phyloP scores from a whole-genome alignment of 73 alveolate species.

The Vitrella brassicaformis region DNA sequence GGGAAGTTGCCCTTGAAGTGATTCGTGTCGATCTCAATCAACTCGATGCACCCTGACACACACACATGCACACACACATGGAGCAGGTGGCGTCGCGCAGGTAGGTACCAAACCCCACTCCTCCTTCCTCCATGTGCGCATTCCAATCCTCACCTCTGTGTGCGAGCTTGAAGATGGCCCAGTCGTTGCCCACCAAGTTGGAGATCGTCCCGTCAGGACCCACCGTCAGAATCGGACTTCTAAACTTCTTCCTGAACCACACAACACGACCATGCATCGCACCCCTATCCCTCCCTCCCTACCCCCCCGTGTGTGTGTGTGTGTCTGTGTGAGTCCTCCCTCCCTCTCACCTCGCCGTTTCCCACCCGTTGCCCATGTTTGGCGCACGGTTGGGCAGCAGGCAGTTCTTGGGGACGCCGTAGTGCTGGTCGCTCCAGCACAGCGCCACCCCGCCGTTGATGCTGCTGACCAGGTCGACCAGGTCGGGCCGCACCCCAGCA shows the following conservation, averaged over 20 bases:
- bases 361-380: slow-evolving; percentile 5
- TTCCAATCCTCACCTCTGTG: too few species aligned
- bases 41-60: background rate
- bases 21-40: background rate
- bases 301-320: too few species aligned
- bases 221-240: background rate
- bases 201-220: background rate
- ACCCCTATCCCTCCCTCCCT: too few species aligned
- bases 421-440: background rate
- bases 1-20: slow-evolving; percentile 5
- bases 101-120: too few species aligned
- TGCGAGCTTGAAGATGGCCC: slow-evolving; percentile 1
- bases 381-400: background rate
- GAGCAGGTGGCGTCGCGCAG: too few species aligned
- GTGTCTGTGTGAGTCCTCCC: too few species aligned
- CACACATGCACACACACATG: too few species aligned
- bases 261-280: too few species aligned
- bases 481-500: background rate
- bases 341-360: too few species aligned
- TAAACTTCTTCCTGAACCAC: background rate
- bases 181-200: background rate
- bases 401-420: background rate
- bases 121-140: too few species aligned
- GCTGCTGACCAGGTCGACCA: background rate
- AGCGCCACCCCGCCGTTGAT: slow-evolving; percentile 1